These are phyloP conservation scores for Aspergillus aculeatinus DNA, from an alignment of 2,329 filamentous ascomycete species.

Conservation along the genomic window DNA sequence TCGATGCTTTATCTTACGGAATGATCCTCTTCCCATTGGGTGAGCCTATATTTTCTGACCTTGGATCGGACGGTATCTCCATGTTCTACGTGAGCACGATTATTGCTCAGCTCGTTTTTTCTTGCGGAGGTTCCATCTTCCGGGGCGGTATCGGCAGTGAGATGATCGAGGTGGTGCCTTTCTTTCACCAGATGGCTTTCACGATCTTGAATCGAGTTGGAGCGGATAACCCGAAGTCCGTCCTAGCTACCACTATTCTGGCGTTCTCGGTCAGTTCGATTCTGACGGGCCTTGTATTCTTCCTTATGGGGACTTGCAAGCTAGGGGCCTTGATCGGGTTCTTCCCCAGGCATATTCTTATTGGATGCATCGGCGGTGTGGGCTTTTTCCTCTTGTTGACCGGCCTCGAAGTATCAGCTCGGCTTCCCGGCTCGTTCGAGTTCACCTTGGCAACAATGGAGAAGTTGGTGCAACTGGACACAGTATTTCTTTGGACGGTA, in stretches of 20 bases:
- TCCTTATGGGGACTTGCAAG: constrained; percentile 80
- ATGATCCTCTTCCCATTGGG: constrained; percentile 96
- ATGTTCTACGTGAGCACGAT: constrained; percentile 99
- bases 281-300: constrained; percentile 88
- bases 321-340: constrained; percentile 94
- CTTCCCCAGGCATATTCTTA: constrained; percentile 92
- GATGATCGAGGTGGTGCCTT: constrained; percentile 97
- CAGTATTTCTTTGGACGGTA: constrained; percentile 76
- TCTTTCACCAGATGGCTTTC: constrained; percentile 97
- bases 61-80: constrained; percentile 91
- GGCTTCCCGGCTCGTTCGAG: constrained; percentile 78
- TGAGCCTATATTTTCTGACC: constrained; percentile 75
- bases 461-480: constrained; percentile 71
- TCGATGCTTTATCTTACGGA: constrained; percentile 93
- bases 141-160: constrained; percentile 90
- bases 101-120: constrained; percentile 87
- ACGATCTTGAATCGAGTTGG: constrained; percentile 79
- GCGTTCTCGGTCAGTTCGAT: constrained; percentile 88
- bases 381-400: constrained; percentile 93
- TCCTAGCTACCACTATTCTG: constrained; percentile 91
- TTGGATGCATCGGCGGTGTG: constrained; percentile 95
- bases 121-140: constrained; percentile 79
- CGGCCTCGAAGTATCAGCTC: constrained; percentile 88
- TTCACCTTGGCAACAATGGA: constrained; percentile 76
- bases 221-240: constrained; percentile 74